Base-by-base conservation (phyloP, 2,329 filamentous ascomycete genomes). In the Aspergillus quadricinctus region DNA sequence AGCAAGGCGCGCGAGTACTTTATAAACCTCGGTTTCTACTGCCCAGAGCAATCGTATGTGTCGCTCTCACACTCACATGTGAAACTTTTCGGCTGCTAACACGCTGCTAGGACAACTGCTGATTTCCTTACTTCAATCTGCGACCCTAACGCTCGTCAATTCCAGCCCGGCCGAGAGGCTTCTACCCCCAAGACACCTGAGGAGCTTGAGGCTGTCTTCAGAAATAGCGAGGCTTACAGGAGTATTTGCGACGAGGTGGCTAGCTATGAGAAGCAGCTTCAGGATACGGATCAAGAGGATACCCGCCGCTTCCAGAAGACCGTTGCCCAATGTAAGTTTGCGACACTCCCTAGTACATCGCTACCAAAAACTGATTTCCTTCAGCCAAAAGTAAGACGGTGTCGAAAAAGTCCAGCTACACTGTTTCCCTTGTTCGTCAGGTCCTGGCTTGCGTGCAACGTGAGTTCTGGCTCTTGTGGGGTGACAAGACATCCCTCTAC, bases 121-220 rank as follows among this genome's bases (percentile, higher is more conserved):
- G 89, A 92, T 69, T 92, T 92, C 74, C 72, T 92, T 48, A 92
- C 89, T 1, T 86, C 88, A 0, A 80, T 91, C 17, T 90, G 88
- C 1, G 90, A 93, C 68, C 83, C 87, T 1, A 83, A 81, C 9
- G 89, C 91, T 66, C 82, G 90, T 37, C 80, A 82, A 17, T 87
- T 92, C 68, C 82, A 87, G 21, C 72, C 78, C 0, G 88, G 87
- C 1, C 86, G 80, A 61, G 85, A 92, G 64, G 77, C 81, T 8
- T 83, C 81, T 3, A 83, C 87, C 1, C 90, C 89, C 0, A 88
- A 86, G 65, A 88, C 87, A 0, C 76, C 89, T 0, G 81, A 83
- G 50, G 88, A 90, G 37, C 81, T 93, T 1, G 85, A 88, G 64
- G 78, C 78, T 4, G 84, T 86, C 0, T 95, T 91, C 75, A 79